Evolutionary conservation across 176 grass and related monocot genomes (phyloP).

Genomic region (Carex parvula): DNA sequence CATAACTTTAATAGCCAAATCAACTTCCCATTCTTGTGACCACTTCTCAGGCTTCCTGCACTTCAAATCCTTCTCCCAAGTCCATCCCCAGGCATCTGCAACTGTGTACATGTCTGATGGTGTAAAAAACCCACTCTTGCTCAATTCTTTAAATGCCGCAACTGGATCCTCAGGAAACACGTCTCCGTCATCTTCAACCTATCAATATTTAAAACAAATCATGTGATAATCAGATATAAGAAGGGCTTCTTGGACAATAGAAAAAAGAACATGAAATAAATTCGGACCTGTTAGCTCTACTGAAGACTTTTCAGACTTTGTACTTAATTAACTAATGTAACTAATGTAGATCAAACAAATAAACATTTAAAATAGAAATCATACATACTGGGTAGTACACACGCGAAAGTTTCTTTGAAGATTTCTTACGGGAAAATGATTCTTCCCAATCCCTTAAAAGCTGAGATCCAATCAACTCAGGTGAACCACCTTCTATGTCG

Average conservation of each 20-base stretch:
- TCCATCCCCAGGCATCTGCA: slow-evolving; percentile 96
- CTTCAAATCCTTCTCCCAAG: slow-evolving; percentile 86
- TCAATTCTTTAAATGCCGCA: slow-evolving; percentile 92
- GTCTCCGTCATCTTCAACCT: slow-evolving; percentile 89
- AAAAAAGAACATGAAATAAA: slow-evolving; percentile 11
- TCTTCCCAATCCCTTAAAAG: slow-evolving; percentile 83
- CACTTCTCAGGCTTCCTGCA: slow-evolving; percentile 81
- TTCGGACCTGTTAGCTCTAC: neutral
- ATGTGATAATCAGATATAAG: neutral
- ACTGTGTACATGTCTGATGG: slow-evolving; percentile 86
- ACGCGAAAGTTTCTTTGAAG: slow-evolving; percentile 17
- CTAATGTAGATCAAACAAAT: slow-evolving; percentile 1
- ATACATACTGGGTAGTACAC: slow-evolving; percentile 13
- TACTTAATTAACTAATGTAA: neutral
- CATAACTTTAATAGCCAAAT: slow-evolving; percentile 89
- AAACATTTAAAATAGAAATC: neutral
- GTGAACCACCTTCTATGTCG: slow-evolving; percentile 45
- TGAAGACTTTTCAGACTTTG: neutral
- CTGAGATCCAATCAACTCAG: slow-evolving; percentile 80
- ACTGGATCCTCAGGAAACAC: slow-evolving; percentile 83
- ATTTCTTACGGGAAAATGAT: slow-evolving; percentile 57
- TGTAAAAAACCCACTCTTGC: slow-evolving; percentile 63
- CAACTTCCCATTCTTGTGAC: slow-evolving; percentile 99
- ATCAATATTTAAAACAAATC: slow-evolving; percentile 19
- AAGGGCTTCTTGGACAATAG: slow-evolving; percentile 1